Evolutionary conservation across 2,329 filamentous ascomycete genomes (phyloP), one percentile per base, ranked within the genome.

Genomic region (Hypomyces perniciosus): DNA sequence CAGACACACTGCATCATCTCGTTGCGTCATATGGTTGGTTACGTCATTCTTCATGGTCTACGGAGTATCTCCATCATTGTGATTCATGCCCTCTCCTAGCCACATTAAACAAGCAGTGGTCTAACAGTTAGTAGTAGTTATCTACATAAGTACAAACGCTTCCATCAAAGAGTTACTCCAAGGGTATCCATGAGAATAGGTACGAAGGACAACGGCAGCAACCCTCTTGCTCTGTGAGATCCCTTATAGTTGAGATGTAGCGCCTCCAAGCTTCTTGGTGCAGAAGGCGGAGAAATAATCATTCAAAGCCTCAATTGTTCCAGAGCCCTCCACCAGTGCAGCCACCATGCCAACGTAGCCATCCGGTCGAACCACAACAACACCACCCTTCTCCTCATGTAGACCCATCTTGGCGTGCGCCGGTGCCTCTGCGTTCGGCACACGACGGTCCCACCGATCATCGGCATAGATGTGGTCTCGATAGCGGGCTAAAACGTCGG

Each of bases 361-460:
- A 66, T 96, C 90, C 0, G 91, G 90, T 41, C 90, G 74, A 6
- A 95, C 88, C 8, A 96, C 86, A 2, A 95, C 84, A 2, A 96
- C 80, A 51, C 86, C 90, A 8, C 90, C 90, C 54, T 73, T 78
- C 54, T 87, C 81, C 61, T 85, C 74, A 56, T 86, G 79, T 28
- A 96, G 67, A 0, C 91, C 91, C 77, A 95, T 86, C 77, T 95
- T 96, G 39, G 85, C 84, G 68, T 96, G 91, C 5, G 89, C 89
- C 3, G 88, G 77, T 5, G 85, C 89, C 59, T 76, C 77, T 1
- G 87, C 85, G 20, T 85, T 74, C 0, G 86, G 83, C 1, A 89
- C 84, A 6, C 81, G 76, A 40, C 78, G 74, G 64, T 93, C 88
- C 72, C 81, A 84, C 44, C 86, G 76, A 67, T 96, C 90, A 61